A percentile compares a stretch with the other conserved stretches of the same genome.
Conservation (phyloP, 768 basidiomycete species). For the Amylocystis lapponica region DNA sequence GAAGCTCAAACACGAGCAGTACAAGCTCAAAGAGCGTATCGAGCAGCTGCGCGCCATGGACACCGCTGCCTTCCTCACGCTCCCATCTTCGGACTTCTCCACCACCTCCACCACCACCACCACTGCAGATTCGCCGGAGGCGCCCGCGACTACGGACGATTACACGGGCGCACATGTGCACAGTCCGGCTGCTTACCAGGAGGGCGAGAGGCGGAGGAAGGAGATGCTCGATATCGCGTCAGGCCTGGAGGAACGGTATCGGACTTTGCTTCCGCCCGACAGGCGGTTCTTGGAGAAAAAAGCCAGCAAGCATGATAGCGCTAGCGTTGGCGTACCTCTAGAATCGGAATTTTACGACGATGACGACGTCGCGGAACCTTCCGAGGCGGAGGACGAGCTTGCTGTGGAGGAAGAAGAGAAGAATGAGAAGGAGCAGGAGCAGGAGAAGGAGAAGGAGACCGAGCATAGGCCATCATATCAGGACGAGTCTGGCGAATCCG, state of each 20-base stretch:
- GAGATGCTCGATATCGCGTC: constrained; percentile 71
- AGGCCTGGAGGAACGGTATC: constrained; percentile 65
- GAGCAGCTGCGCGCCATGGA: constrained; percentile 80
- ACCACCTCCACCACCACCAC: constrained; percentile 18
- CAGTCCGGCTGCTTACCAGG: constrained; percentile 33
- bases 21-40: constrained; percentile 85
- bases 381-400: constrained; percentile 6
- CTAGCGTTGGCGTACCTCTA: constrained; percentile 2
- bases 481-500: constrained; percentile 24
- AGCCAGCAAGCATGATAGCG: constrained; percentile 5
- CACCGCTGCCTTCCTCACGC: constrained; percentile 55
- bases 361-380: not conserved
- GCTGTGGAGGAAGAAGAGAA: constrained; percentile 1
- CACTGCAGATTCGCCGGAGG: constrained; percentile 13
- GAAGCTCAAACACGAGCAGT: constrained; percentile 86
- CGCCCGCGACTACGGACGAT: constrained; percentile 9
- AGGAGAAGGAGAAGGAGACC: constrained; percentile 5
- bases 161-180: constrained; percentile 32
- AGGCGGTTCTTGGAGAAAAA: constrained; percentile 19
- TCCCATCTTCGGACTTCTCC: constrained; percentile 58
- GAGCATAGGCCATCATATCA: constrained; percentile 6
- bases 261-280: constrained; percentile 67
- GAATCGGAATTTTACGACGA: constrained; percentile 6
- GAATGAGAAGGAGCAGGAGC: constrained; percentile 3
- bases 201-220: constrained; percentile 69